Evolutionary conservation across 1,284 basidiomycete species (phyloP), one percentile per base, ranked within the genome.

Genomic region (Microbotryomycetes sp.): DNA sequence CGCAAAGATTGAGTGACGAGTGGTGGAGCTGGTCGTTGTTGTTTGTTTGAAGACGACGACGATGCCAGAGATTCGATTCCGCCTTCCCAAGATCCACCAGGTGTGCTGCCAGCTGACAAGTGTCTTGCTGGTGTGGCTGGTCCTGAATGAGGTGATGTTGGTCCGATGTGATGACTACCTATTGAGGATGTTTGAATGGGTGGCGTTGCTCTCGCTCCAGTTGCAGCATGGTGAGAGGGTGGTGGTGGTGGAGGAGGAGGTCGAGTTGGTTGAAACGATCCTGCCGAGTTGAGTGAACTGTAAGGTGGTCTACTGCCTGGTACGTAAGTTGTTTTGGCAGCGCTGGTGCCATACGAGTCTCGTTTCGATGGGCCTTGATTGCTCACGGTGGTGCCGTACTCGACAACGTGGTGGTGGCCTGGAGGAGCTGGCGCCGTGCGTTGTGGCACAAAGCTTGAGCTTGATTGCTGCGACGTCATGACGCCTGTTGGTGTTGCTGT

Each of bases 1-100:
- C 65, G 62, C 15, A 64, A 36, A 2, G 56, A 56, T 30, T 46
- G 45, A 6, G 57, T 14, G 9, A 47, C 42, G 22, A 47, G 42
- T 9, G 46, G 54, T 9, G 50, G 58, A 23, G 53, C 30, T 1
- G 59, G 54, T 4, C 56, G 49, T 19, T 53, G 55, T 2, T 57
- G 56, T 16, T 42, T 9, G 36, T 9, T 42, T 42, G 36, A 9
- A n/a, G n/a, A n/a, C n/a, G n/a, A n/a, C n/a, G n/a, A n/a, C n/a
- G n/a, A n/a, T 42, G 36, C 36, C 9, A 42, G 36, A 42, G 36
- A 42, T 19, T 42, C 36, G 9, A 42, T 19, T n/a, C n/a, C n/a
- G 36, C 36, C 36, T 42, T 42, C 36, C 36, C 36, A 42, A 42
- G 36, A 42, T 42, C 36, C 36, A 19, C 36, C 36, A 42, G 36